Evolutionary conservation across 2,329 filamentous ascomycete genomes (phyloP), one percentile per base, ranked within the genome.

Genomic region (Alternaria angustiovoidea): DNA sequence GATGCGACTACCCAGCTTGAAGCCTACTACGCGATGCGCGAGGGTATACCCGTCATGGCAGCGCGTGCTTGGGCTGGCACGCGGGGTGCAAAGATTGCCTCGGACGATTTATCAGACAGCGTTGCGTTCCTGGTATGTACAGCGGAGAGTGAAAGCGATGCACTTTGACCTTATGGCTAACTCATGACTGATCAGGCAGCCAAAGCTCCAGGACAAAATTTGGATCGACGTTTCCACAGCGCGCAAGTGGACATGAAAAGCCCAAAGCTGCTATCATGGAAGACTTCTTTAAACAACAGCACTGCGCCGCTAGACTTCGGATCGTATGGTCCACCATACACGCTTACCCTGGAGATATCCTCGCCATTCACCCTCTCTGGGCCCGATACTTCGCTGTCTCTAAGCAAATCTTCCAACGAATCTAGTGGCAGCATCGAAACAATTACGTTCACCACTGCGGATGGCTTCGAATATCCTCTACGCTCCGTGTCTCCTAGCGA

Each of bases 1-100:
- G 81, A 83, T 61, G 81, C 82, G 0, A 81, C 81, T 3, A 83
- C 81, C 1, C 81, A 84, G 67, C 70, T 82, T 0, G 82, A 84
- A 60, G 81, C 80, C 3, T 84, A 81, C 65, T 83, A 84, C 57
- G 79, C 82, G 2, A 79, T 83, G 70, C 78, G 81, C 0, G 72
- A 80, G 1, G 81, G 81, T 3, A 81, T 84, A 7, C 81, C 81
- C 0, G 76, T 81, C 0, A 76, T 81, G 2, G 82, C 76, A 0
- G 80, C 80, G 12, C 69, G 77, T 14, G 75, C 80, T 1, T 84
- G 82, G 82, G 72, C 75, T 18, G 81, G 81, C 5, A 51, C 56
- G 4, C 69, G 79, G 0, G 82, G 81, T 0, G 66, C 69, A 0
- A 64, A 69, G 30, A 64, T 83, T 0, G 65, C 68, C 1, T 53